Evolutionary conservation across 2,329 filamentous ascomycete genomes (phyloP).

Genomic region (Peltaster fructicola): DNA sequence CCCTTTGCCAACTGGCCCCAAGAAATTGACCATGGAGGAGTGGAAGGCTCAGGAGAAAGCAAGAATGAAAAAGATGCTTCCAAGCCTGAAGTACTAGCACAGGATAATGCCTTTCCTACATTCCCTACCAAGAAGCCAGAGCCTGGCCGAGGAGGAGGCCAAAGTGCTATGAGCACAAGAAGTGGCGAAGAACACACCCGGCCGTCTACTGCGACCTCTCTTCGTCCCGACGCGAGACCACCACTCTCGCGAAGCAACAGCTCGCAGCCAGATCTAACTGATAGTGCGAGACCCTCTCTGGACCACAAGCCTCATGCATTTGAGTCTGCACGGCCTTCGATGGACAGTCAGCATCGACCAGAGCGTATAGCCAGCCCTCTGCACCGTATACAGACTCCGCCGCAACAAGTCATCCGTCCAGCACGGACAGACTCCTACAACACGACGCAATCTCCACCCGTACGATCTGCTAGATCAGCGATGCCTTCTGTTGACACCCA

Average conservation of each 20-base stretch:
- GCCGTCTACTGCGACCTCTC: slow-evolving; percentile 5
- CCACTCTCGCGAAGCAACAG: slow-evolving; percentile 4
- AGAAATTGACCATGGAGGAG: slow-evolving; percentile 16
- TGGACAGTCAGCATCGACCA: too few relatives aligned
- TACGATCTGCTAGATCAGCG: too few relatives aligned
- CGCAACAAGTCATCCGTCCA: too few relatives aligned
- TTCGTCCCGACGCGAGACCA: slow-evolving; percentile 4
- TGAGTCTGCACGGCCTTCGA: too few relatives aligned
- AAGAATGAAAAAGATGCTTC: slow-evolving; percentile 13
- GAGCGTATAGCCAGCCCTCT: too few relatives aligned
- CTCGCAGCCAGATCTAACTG: slow-evolving; percentile 1
- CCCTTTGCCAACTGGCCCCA: slow-evolving; percentile 3
- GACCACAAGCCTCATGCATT: slow-evolving; percentile 6
- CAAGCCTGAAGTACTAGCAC: slow-evolving; percentile 14
- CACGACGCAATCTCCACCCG: too few relatives aligned
- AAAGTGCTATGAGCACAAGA: slow-evolving; percentile 5
- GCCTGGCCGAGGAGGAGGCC: slow-evolving; percentile 7
- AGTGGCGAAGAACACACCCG: slow-evolving; percentile 8
- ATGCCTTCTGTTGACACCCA: too few relatives aligned
- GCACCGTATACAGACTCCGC: too few relatives aligned
- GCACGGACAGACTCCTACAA: too few relatives aligned
- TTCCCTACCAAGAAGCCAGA: slow-evolving; percentile 22
- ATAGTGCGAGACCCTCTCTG: slow-evolving; percentile 2
- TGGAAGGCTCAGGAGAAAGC: slow-evolving; percentile 18
- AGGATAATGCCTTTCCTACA: slow-evolving; percentile 31